Evolutionary conservation across 2,329 filamentous ascomycete species (phyloP), one percentile per base, ranked within the genome.

Genomic region (Pyrenochaeta sp.): DNA sequence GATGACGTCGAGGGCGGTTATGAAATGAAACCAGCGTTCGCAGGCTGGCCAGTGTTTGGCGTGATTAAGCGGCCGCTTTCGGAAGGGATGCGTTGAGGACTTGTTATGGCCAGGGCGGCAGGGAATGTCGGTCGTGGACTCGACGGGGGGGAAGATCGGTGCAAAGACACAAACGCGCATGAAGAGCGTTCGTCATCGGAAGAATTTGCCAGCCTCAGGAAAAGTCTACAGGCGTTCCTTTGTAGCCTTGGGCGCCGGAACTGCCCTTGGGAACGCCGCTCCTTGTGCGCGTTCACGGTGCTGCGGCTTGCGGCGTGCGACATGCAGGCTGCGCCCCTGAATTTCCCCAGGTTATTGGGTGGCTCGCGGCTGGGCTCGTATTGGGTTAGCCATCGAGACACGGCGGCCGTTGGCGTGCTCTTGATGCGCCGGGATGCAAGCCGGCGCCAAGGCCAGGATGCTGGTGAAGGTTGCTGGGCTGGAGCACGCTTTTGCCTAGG

Each of bases 271-370:
- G 33, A 43, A 51, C 47, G 32, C 32, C 43, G 23, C 44, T n/a
- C n/a, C 39, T n/a, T 33, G 33, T 40, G 27, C 45, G 44, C 35
- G 36, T 4, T 23, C 48, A 20, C 17, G 29, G 33, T 52, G 31
- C 43, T 46, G 49, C 41, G 40, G 49, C n/a, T n/a, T n/a, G n/a
- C n/a, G n/a, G 40, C 21, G 23, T 20, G 29, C 35, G 14, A 18
- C n/a, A 40, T 56, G 60, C 56, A 64, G 53, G 49, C 56, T 49
- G 51, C 44, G 56, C 68, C 71, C 69, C 68, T 71, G 69, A 72
- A 73, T 64, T 70, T 73, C 61, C 72, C 72, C 70, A 62, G 66
- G 58, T 71, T 70, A 72, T 71, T 70, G 67, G 53, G 33, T 68
- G 65, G 63, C 63, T 54, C 41, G 6, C 4, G 39, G 51, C 62